Conservation (phyloP, 1,284 basidiomycete species). For the Cryptococcus hybrid region DNA sequence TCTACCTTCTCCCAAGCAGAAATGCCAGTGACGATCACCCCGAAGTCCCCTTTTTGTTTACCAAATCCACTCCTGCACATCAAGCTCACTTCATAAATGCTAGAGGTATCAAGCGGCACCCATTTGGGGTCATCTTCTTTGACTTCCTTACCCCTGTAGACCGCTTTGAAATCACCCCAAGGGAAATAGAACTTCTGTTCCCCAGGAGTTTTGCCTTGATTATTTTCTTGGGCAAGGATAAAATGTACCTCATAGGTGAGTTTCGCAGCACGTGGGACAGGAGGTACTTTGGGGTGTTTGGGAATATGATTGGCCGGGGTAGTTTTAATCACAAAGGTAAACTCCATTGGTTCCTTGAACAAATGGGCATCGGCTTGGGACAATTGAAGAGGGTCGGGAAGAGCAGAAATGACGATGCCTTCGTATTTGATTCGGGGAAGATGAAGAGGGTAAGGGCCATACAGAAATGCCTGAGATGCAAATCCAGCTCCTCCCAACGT, state of each 20-base stretch:
- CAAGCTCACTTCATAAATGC: constrained; percentile 41
- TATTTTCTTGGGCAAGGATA: constrained; percentile 12
- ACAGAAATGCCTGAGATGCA: constrained; percentile 52
- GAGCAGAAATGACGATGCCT: constrained; percentile 27
- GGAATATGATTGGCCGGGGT: constrained; percentile 20
- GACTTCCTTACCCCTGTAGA: constrained; percentile 51
- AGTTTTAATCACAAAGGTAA: constrained; percentile 51
- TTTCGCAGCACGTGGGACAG: constrained; percentile 33
- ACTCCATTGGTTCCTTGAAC: constrained; percentile 23
- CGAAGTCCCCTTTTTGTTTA: constrained; percentile 46
- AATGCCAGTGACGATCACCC: constrained; percentile 32
- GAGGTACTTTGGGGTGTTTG: constrained; percentile 42
- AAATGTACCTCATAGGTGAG: constrained; percentile 52
- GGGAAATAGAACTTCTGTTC: constrained; percentile 24
- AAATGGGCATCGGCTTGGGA: not conserved
- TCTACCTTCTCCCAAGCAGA: constrained; percentile 6
- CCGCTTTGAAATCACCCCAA: constrained; percentile 51
- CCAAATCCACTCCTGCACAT: constrained; percentile 52
- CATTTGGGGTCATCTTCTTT: constrained; percentile 28
- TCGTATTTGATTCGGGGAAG: constrained; percentile 26
- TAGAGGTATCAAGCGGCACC: constrained; percentile 34
- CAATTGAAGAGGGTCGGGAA: constrained; percentile 8
- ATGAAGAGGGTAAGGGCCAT: constrained; percentile 30
- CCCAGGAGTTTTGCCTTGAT: not conserved
- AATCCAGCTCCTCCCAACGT: constrained; percentile 56